A percentile compares a stretch with the other conserved stretches of the same genome.
Conservation (phyloP, 2,329 filamentous ascomycete species). For the Arthroderma sp. region DNA sequence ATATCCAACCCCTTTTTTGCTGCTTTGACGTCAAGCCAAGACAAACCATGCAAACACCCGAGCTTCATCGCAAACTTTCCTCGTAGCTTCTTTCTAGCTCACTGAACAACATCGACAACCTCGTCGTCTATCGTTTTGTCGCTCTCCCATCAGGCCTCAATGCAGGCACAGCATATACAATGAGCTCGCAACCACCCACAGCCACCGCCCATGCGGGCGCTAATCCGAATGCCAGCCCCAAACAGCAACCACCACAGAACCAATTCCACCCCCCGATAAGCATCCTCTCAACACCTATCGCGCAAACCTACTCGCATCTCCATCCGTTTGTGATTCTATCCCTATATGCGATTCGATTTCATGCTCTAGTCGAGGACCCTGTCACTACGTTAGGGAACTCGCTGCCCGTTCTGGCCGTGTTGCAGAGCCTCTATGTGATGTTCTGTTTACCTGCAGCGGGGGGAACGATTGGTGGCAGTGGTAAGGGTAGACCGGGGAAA, state of each 20-base stretch:
- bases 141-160: too few relatives aligned
- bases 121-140: too few relatives aligned
- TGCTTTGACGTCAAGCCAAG: too few relatives aligned
- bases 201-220: background rate
- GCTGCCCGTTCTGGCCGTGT: constrained; percentile 47
- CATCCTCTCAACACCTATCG: constrained; percentile 35
- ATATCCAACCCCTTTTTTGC: too few relatives aligned
- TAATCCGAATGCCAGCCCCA: constrained; percentile 2
- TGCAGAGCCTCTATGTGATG: constrained; percentile 51
- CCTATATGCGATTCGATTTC: constrained; percentile 51
- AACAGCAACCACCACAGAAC: background rate
- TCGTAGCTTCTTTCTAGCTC: too few relatives aligned
- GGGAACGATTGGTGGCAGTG: constrained; percentile 6
- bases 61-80: too few relatives aligned
- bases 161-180: background rate
- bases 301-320: constrained; percentile 47
- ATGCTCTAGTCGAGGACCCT: constrained; percentile 55
- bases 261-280: constrained; percentile 30
- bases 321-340: constrained; percentile 57
- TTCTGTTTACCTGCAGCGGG: constrained; percentile 39
- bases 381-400: constrained; percentile 48
- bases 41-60: too few relatives aligned
- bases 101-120: too few relatives aligned
- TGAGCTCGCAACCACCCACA: constrained; percentile 1
- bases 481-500: constrained; percentile 7